Evolutionary conservation across 2,329 filamentous ascomycete species (phyloP).

Genomic region (Harringtonia lauricola): DNA sequence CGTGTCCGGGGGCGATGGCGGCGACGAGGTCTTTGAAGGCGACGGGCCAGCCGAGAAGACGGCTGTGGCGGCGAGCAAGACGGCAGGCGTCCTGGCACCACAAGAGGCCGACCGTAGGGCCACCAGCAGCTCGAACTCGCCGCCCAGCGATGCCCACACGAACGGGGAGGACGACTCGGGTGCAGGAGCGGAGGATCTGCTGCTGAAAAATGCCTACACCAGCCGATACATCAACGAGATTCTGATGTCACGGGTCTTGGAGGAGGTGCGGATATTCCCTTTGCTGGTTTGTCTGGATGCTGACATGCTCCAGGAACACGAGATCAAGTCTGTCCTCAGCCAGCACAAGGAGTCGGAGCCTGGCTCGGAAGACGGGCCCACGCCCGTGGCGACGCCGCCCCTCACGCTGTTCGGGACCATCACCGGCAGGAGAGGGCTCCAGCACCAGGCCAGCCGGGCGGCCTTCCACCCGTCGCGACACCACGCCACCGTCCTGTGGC

Average conservation of each 20-base stretch:
- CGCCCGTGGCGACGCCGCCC: not conserved
- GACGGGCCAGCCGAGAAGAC: too few relatives aligned
- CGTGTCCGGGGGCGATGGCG: constrained; percentile 7
- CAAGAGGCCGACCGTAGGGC: too few relatives aligned
- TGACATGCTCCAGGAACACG: constrained; percentile 8
- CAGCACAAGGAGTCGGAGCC: constrained; percentile 3
- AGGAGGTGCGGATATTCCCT: too few relatives aligned
- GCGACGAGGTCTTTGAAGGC: not conserved
- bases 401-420: constrained; percentile 8
- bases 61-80: too few relatives aligned
- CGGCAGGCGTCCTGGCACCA: too few relatives aligned
- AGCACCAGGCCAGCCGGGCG: not conserved
- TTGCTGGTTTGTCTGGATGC: too few relatives aligned
- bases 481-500: constrained; percentile 12
- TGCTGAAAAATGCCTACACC: constrained; percentile 9
- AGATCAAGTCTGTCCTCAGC: constrained; percentile 11
- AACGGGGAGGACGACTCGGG: not conserved
- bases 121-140: too few relatives aligned
- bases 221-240: constrained; percentile 16
- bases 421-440: not conserved
- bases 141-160: not conserved
- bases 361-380: not conserved
- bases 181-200: constrained; percentile 7
- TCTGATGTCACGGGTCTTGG: constrained; percentile 13
- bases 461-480: constrained; percentile 8